Evolutionary conservation across 164 flowering plant species (phyloP).

Genomic region (Vitis riparia): DNA sequence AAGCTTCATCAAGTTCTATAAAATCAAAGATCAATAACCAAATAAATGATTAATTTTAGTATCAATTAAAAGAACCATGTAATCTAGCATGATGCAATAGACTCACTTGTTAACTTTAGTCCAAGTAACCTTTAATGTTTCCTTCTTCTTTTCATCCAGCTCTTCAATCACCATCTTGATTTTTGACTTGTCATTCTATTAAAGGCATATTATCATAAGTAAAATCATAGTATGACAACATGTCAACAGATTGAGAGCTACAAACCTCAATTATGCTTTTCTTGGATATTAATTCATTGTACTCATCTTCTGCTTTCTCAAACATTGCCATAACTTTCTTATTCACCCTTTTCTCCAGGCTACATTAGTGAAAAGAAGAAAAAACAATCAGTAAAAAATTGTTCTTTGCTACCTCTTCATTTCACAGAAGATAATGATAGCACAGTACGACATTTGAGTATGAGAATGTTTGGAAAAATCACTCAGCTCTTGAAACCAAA

Average conservation of each 20-base stretch:
- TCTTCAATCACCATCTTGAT: constrained; percentile 95
- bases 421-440: too few species aligned
- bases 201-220: constrained; percentile 4
- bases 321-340: constrained; percentile 99
- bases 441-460: too few species aligned
- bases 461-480: background rate
- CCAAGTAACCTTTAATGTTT: constrained; percentile 95
- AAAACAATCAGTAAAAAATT: constrained; percentile 2
- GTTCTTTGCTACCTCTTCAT: too few species aligned
- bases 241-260: constrained; percentile 10
- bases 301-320: constrained; percentile 99
- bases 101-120: constrained; percentile 85
- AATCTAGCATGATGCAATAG: background rate
- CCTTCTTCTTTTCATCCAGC: constrained; percentile 98
- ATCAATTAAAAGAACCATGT: too few species aligned
- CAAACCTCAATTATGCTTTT: constrained; percentile 92
- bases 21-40: constrained; percentile 7
- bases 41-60: background rate
- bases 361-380: constrained; percentile 16
- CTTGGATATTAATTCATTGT: constrained; percentile 83
- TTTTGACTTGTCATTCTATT: constrained; percentile 91
- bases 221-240: background rate
- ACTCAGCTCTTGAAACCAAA: background rate
- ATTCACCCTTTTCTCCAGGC: constrained; percentile 98
- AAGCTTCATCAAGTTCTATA: background rate